These are phyloP conservation scores for Diplodia intermedia DNA, from an alignment of 2,329 filamentous ascomycete genomes.

Conservation along the genomic window DNA sequence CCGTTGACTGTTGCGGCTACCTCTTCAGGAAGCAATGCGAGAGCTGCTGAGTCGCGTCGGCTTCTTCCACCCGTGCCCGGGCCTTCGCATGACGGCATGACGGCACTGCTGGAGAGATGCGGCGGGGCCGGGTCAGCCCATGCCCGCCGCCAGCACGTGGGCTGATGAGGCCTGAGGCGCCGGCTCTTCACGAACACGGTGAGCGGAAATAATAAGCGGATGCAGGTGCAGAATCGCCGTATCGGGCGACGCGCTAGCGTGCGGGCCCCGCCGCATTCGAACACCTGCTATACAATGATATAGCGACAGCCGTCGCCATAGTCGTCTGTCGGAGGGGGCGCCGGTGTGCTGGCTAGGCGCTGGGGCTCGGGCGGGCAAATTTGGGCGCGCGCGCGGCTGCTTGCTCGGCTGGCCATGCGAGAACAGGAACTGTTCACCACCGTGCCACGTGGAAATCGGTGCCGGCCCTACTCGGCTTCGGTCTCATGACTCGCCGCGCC, in stretches of 20 bases:
- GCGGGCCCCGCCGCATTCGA: constrained; percentile 20
- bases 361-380: constrained; percentile 13
- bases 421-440: constrained; percentile 10
- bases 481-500: constrained; percentile 20
- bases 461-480: constrained; percentile 18
- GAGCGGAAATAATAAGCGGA: constrained; percentile 25
- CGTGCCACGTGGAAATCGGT: constrained; percentile 11
- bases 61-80: constrained; percentile 14
- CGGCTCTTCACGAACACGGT: constrained; percentile 18
- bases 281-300: not conserved
- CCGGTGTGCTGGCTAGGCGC: constrained; percentile 2
- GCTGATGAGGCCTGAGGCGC: constrained; percentile 23
- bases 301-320: not conserved
- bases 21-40: constrained; percentile 22
- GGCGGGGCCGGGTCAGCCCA: constrained; percentile 24
- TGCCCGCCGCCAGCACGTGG: constrained; percentile 9
- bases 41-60: constrained; percentile 17
- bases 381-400: not conserved
- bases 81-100: constrained; percentile 23
- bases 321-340: constrained; percentile 5
- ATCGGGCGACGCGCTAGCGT: constrained; percentile 17
- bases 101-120: not conserved
- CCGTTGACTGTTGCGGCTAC: constrained; percentile 19
- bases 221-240: constrained; percentile 19
- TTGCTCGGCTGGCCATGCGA: not conserved